A percentile compares a stretch with the other conserved stretches of the same genome.
phyloP scores from a whole-genome alignment of 139 green algal genomes.

The Chlorella sp. region DNA sequence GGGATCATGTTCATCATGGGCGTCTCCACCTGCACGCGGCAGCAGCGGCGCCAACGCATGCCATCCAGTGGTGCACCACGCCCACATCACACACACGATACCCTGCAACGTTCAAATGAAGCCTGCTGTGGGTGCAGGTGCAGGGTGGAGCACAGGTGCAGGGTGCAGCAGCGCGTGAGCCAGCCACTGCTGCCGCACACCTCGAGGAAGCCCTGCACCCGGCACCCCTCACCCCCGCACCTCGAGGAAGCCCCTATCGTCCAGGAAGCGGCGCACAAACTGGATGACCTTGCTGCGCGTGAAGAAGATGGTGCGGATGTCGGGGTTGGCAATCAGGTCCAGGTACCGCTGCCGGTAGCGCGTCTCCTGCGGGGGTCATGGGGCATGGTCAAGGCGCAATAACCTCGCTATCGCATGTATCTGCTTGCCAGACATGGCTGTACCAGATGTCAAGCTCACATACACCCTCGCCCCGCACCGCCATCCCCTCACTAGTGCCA shows the following conservation, averaged over 20 bases:
- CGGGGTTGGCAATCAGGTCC: conserved; percentile 91
- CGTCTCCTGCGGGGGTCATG: conserved; percentile 91
- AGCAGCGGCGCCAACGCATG: not conserved
- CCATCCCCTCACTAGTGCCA: too few relatives aligned
- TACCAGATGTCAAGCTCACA: too few relatives aligned
- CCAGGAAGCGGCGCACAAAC: conserved; percentile 86
- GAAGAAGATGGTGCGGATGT: conserved; percentile 77
- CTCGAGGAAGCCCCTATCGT: conserved; percentile 91
- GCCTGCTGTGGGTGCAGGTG: not conserved
- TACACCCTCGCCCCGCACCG: too few relatives aligned
- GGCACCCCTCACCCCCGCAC: conserved; percentile 25
- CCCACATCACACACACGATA: too few relatives aligned
- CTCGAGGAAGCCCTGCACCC: not conserved
- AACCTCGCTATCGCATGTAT: too few relatives aligned
- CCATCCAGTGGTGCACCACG: too few relatives aligned
- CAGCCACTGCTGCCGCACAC: not conserved
- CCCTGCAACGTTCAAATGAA: too few relatives aligned
- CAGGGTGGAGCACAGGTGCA: not conserved
- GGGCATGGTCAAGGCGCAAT: too few relatives aligned
- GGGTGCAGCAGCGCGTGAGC: not conserved
- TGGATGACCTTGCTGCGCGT: conserved; percentile 76
- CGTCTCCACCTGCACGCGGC: conserved; percentile 75
- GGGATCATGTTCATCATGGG: conserved; percentile 97
- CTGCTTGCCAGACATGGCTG: too few relatives aligned
- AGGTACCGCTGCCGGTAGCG: conserved; percentile 96